Base-by-base conservation (phyloP, 352 stramenopile species). In the Peronospora belbahrii region DNA sequence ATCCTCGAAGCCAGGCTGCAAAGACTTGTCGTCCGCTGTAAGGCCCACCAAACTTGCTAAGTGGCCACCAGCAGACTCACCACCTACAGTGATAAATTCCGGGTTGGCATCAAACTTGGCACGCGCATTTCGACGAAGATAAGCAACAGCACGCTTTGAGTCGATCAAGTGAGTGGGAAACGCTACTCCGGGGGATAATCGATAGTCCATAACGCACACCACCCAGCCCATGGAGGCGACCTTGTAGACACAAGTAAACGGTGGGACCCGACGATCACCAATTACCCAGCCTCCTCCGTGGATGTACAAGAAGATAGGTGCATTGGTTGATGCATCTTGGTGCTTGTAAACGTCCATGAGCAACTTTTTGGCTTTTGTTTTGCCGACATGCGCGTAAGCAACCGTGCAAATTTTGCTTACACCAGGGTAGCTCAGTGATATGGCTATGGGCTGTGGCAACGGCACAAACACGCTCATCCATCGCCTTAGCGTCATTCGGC, bases 161-260 rank as follows among this genome's bases (percentile, higher is more conserved):
- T 86, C 74, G 8, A 85, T 82, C 24, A 86, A 39, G 25, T 83
- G 70, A 31, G 54, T 66, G 34, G 74, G 74, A 44, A 85, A 86
- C 31, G 61, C 54, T 11, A 79, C 59, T 46, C 60, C 62, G n/a
- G 74, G 74, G 4, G 72, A 83, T 7, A 83, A 36, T 3, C 74
- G 70, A 56, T 86, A 86, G 67, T 86, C 74, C 19, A 84, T 82
- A 18, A 81, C 65, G 42, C 70, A 83, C 14, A 86, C 71, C 10
- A 85, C 38, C 72, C 73, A 86, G 18, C 73, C 74, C 36, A 76
- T 64, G 4, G 50, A 55, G 7, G 64, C 74, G 4, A 85, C 62
- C 27, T 83, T 65, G 43, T 86, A 74, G 2, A 86, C 48, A 7
- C 79, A 68, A 9, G 70, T 38, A 15, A 66, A 70, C 10, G 68